A percentile compares a stretch with the other conserved stretches of the same genome.
These are phyloP conservation scores for Nitzschia sp. DNA, from an alignment of 108 stramenopile genomes.

Conservation along the genomic window DNA sequence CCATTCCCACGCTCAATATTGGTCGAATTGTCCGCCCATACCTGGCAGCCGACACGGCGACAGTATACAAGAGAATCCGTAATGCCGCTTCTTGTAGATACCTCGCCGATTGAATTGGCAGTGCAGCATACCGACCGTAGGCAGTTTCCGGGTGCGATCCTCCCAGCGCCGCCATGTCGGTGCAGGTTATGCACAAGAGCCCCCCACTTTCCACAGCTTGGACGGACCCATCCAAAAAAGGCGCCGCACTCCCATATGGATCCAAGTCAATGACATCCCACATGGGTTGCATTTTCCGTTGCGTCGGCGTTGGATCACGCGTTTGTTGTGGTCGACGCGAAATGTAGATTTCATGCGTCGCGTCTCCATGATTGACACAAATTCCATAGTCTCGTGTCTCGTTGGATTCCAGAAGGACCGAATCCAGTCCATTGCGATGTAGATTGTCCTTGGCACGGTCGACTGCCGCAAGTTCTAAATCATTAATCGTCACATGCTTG, in stretches of 20 bases:
- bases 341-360: conserved; percentile 81
- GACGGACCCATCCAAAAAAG: conserved; percentile 96
- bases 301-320: conserved; percentile 36
- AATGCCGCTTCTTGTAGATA: conserved; percentile 97
- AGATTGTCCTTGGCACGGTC: conserved; percentile 78
- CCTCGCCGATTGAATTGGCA: conserved; percentile 84
- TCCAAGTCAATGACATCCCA: conserved; percentile 98
- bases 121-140: conserved; percentile 89
- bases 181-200: conserved; percentile 94
- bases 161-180: conserved; percentile 96
- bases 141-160: conserved; percentile 95
- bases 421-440: conserved; percentile 72
- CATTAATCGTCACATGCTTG: conserved; percentile 89
- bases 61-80: conserved; percentile 87
- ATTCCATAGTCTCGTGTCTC: conserved; percentile 73
- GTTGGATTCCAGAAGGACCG: conserved; percentile 60
- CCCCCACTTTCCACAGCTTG: conserved; percentile 91
- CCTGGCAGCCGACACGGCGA: conserved; percentile 85
- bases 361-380: conserved; percentile 73
- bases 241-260: conserved; percentile 97
- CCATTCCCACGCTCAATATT: conserved; percentile 92
- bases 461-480: conserved; percentile 84
- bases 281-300: conserved; percentile 53
- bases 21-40: conserved; percentile 93
- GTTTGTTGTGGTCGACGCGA: conserved; percentile 52